Base-by-base conservation (phyloP, 2,329 filamentous ascomycete genomes). In the Aureobasidium sp. region DNA sequence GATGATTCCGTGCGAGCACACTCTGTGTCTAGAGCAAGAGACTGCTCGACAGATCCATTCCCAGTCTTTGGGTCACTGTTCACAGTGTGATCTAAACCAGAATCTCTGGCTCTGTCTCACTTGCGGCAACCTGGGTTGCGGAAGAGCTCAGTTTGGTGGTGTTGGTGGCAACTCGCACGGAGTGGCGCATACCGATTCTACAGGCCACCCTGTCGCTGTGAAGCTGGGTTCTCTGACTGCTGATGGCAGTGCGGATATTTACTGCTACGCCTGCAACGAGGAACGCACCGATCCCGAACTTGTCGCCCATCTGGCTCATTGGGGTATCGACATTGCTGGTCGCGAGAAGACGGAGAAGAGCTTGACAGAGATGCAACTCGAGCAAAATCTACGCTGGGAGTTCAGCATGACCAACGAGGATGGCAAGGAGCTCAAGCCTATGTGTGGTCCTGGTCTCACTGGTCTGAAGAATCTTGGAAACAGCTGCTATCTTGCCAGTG, bases 331-430 rank as follows among this genome's bases (percentile, higher is more conserved):
- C 67, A 85, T 99, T 65, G 87, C 91, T 1, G 91, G 96, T 64
- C 86, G 90, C 59, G 85, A 96, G 70, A 99, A 99, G 83, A 99
- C 94, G 0, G 94, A 99, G 73, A 97, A 97, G 83, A 97, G 91
- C 72, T 80, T 99, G 76, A 96, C 91, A 29, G 95, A 99, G 77
- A 91, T 97, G 90, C 90, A 99, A 71, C 91, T 99, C 62, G 94
- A 97, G 72, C 91, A 97, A 70, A 99, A 99, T 71, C 73, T 97
- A 66, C 87, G 86, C 62, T 97, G 91, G 90, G 93, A 99, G 66
- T 99, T 99, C 69, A 88, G 90, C 48, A 99, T 97, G 92, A 94
- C 90, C 1, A 90, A 89, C 4, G 91, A 94, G 67, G 91, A 97
- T 68, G 94, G 94, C 62, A 89, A 88, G 67, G 90, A 96, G 72